Base-by-base conservation (phyloP, 495 filamentous ascomycete species). In the Barbatosphaeria neglecta region DNA sequence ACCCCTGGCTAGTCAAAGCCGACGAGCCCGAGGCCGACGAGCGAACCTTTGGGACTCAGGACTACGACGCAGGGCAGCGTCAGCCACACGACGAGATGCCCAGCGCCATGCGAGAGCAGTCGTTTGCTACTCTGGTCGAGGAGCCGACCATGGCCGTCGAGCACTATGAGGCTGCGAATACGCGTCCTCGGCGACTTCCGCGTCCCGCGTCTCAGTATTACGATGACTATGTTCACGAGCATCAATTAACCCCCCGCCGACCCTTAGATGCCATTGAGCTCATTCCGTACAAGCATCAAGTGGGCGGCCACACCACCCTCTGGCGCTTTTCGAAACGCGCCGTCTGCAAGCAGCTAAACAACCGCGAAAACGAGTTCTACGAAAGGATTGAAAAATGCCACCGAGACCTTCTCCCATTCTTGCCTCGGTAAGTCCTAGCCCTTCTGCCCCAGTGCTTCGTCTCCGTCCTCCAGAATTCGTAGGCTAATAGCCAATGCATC, bases 321-420 rank as follows among this genome's bases (percentile, higher is more conserved):
- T 98, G 95, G 70, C 83, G 92, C 22, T 97, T 98, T 54, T 97
- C 92, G 18, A 78, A 84, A 39, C 80, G 88, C 50, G 92, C 92
- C 45, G 90, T 98, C 16, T 97, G 93, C 73, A 98, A 98, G 63
- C 87, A 94, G 67, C 76, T 98, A 51, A 97, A 92, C 62, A 97
- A 94, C 57, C 72, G 87, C 54, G 92, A 98, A 57, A 98, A 98
- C 66, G 86, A 94, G 64, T 98, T 98, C 57, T 98, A 98, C 61
- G 92, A 98, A 63, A 92, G 82, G 45, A 83, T 98, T 52, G 92
- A 98, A 68, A 76, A 74, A 50, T 76, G 84, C 46, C 90, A 98
- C 63, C 87, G 90, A 35, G 82, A 95, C 52, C 73, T 98, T 57
- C 68, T 98, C 46, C 77, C 80, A 19, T 98, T 97, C 64, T 67